Conservation (phyloP, 1,284 basidiomycete genomes). For the Pseudozyma sp. region DNA sequence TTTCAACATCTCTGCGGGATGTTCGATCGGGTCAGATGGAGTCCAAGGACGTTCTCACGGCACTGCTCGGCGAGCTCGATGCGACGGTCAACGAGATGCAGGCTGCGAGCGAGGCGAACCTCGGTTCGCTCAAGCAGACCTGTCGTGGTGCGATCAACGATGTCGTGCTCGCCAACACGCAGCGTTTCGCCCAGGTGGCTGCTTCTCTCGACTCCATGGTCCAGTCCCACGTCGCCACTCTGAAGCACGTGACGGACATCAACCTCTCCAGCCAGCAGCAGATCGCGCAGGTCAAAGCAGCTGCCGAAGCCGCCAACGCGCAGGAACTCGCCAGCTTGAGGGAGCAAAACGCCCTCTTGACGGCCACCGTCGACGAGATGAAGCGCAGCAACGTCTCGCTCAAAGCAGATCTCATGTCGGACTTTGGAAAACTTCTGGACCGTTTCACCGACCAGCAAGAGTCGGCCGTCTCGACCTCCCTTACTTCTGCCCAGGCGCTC, state of each 20-base stretch:
- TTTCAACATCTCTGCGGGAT: conserved; percentile 27
- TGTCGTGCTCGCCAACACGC: conserved; percentile 52
- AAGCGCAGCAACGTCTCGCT: conserved; percentile 76
- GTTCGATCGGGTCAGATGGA: conserved; percentile 57
- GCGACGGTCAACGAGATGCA: conserved; percentile 75
- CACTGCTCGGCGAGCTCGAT: conserved; percentile 76
- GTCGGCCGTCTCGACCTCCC: conserved; percentile 75
- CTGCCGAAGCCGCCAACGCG: conserved; percentile 73
- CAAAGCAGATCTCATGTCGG: conserved; percentile 78
- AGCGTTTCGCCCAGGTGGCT: conserved; percentile 56
- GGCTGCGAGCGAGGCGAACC: conserved; percentile 73
- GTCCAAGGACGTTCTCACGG: conserved; percentile 73
- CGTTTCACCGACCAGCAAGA: conserved; percentile 80
- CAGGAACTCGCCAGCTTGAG: conserved; percentile 75
- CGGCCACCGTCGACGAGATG: conserved; percentile 77
- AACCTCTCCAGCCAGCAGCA: conserved; percentile 69
- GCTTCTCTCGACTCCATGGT: conserved; percentile 67
- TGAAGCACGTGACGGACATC: conserved; percentile 75
- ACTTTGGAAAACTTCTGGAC: conserved; percentile 78
- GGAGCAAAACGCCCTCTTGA: conserved; percentile 79
- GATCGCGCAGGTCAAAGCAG: conserved; percentile 72
- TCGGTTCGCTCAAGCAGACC: conserved; percentile 66
- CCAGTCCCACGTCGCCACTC: conserved; percentile 74
- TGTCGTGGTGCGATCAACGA: conserved; percentile 68
- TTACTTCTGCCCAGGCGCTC: conserved; percentile 74